Base-by-base conservation (phyloP, 331 rosid species). In the Spiraea crenata region DNA sequence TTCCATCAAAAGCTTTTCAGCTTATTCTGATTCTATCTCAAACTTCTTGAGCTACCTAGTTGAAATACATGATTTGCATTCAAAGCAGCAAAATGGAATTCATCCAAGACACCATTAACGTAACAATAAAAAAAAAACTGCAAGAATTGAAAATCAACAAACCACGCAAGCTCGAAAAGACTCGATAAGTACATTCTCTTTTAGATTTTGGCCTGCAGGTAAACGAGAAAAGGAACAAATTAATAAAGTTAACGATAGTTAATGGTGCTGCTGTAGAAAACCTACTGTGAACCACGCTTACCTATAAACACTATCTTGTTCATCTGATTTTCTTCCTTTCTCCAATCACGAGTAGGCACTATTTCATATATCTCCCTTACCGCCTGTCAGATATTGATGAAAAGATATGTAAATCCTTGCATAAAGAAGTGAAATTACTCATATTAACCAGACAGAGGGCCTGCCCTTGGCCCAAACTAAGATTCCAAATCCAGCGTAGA, bases 231-330 rank as follows among this genome's bases (percentile, higher is more conserved):
- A 14, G 14, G 16, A 35, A 58, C 13, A 67, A 16, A 42, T 50
- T 7, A 67, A 40, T 7, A 54, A 38, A 52, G 45, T 31, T 17
- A 20, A 34, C 4, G 40, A 13, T 9, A 52, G 45, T 31, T 17
- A 20, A 34, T 6, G 40, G 17, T 9, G 45, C 7, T 48, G 55
- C 38, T 48, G 31, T 51, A 54, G 52, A 73, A 38, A 40, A 72
- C 58, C 12, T 20, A 42, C 59, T 5, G 39, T 56, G 44, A 57
- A 65, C 35, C 68, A 57, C 48, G 4, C 5, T 68, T 85, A 91
- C 99, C 99, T 52, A 91, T 91, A 38, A 93, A 93, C 40, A 93
- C 99, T 83, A 91, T 85, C 86, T 85, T 90, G 79, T 87, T 93
- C 62, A 57, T 70, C 67, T 72, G 88, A 69, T 67, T 85, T 78